Evolutionary conservation across 2,329 filamentous ascomycete species (phyloP).

Genomic region (Colletotrichum eleusines): DNA sequence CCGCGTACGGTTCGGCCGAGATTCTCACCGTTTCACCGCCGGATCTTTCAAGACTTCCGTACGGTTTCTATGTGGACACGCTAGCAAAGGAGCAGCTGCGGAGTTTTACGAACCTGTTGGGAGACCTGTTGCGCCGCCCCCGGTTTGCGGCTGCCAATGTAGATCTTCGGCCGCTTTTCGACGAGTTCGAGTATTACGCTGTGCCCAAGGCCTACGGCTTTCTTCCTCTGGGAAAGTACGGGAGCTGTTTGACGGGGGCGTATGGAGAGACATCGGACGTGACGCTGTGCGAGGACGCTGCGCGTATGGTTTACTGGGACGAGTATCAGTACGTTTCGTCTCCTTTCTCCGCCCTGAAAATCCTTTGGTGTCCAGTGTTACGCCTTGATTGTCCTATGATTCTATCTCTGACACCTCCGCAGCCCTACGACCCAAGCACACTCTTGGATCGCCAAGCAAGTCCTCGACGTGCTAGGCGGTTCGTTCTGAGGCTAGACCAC

Average conservation of each 20-base stretch:
- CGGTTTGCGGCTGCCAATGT: conserved; percentile 1
- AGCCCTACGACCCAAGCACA: conserved; percentile 37
- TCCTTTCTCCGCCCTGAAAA: background rate
- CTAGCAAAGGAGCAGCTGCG: background rate
- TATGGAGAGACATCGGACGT: conserved; percentile 35
- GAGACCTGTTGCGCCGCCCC: conserved; percentile 3
- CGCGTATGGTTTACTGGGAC: conserved; percentile 34
- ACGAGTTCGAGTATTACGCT: conserved; percentile 37
- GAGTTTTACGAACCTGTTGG: conserved; percentile 7
- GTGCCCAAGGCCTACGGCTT: conserved; percentile 25
- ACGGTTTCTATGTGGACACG: conserved; percentile 23
- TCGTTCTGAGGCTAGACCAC: conserved; percentile 12
- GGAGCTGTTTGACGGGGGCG: conserved; percentile 27
- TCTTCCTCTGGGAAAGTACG: conserved; percentile 26
- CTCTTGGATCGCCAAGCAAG: conserved; percentile 34
- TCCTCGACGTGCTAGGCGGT: conserved; percentile 21
- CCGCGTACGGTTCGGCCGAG: background rate
- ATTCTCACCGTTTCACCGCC: conserved; percentile 29
- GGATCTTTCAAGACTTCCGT: conserved; percentile 22
- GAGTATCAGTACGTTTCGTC: conserved; percentile 30
- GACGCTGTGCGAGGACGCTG: conserved; percentile 30
- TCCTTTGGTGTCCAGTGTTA: background rate
- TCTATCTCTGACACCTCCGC: conserved; percentile 7
- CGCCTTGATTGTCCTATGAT: background rate
- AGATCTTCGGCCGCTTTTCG: conserved; percentile 23